phyloP scores from a whole-genome alignment of 106 monocot species.

The Agapanthus africanus region DNA sequence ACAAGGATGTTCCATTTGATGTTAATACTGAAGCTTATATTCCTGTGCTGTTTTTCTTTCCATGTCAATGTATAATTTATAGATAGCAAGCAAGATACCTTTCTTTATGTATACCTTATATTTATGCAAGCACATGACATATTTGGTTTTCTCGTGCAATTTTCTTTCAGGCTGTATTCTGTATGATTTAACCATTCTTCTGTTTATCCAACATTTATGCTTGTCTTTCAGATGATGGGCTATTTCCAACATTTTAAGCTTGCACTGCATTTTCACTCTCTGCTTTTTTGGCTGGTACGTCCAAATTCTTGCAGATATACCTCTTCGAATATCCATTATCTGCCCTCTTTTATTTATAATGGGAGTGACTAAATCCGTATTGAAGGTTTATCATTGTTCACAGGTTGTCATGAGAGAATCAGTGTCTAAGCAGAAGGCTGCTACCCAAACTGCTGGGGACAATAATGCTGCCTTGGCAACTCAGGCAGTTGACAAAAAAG shows the following conservation, averaged over 20 bases:
- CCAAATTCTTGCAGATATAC: not conserved
- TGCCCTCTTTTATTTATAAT: not conserved
- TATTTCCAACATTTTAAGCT: slow-evolving; percentile 85
- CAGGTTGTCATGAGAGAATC: slow-evolving; percentile 70
- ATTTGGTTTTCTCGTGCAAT: not conserved
- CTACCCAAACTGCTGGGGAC: slow-evolving; percentile 21
- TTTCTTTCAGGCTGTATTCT: not conserved
- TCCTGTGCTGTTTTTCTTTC: not conserved
- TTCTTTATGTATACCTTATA: not conserved
- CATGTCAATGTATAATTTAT: not conserved
- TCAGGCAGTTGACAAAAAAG: slow-evolving; percentile 81
- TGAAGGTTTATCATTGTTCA: slow-evolving; percentile 8
- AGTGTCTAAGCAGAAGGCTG: slow-evolving; percentile 38
- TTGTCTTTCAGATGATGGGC: slow-evolving; percentile 78
- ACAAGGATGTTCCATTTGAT: not conserved
- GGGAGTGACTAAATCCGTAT: not conserved
- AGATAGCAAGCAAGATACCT: not conserved
- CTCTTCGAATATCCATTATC: not conserved
- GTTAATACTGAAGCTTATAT: not conserved
- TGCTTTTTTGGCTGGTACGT: slow-evolving; percentile 92
- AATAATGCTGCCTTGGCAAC: too few species aligned
- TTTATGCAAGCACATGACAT: not conserved
- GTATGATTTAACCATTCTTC: not conserved
- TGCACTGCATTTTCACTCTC: slow-evolving; percentile 78
- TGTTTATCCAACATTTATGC: not conserved